These are phyloP conservation scores for Catharanthus roseus DNA, from an alignment of 257 asterid genomes.

Conservation along the genomic window DNA sequence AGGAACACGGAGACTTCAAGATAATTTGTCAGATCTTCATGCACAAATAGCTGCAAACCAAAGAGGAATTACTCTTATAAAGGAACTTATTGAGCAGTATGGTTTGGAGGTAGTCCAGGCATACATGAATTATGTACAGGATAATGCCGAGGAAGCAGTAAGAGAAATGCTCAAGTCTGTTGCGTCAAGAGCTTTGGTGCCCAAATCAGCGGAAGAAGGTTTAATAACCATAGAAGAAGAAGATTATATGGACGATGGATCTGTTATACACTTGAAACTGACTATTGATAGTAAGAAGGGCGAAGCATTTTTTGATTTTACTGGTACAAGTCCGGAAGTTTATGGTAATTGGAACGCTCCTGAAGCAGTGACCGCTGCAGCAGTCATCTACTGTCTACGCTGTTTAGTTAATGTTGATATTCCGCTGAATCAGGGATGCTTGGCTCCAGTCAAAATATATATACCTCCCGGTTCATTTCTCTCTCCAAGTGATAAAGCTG, in stretches of 20 bases:
- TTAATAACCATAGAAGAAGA: constrained; percentile 69
- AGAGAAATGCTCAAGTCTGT: constrained; percentile 92
- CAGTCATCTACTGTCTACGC: constrained; percentile 87
- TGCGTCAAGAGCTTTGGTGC: constrained; percentile 37
- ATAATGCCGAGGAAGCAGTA: constrained; percentile 89
- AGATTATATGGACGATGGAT: constrained; percentile 96
- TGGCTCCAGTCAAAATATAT: constrained; percentile 76
- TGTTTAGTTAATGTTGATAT: constrained; percentile 83
- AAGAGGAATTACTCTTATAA: constrained; percentile 84
- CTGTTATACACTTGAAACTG: constrained; percentile 73
- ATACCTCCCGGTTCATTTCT: constrained; percentile 84
- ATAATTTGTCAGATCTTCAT: constrained; percentile 85
- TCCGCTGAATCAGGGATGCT: constrained; percentile 94
- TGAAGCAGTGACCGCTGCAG: constrained; percentile 94
- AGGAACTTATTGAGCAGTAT: constrained; percentile 90
- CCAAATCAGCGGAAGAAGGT: constrained; percentile 28
- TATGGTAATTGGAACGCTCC: constrained; percentile 99
- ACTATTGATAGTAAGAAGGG: constrained; percentile 57
- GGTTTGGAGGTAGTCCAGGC: constrained; percentile 83
- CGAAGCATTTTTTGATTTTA: constrained; percentile 82
- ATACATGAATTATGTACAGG: constrained; percentile 87
- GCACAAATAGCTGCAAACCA: constrained; percentile 98
- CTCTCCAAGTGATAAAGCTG: constrained; percentile 88
- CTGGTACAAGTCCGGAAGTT: constrained; percentile 94
- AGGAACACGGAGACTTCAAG: constrained; percentile 92